Evolutionary conservation across 2,329 filamentous ascomycete species (phyloP).

Genomic region (Botrytis squamosa): DNA sequence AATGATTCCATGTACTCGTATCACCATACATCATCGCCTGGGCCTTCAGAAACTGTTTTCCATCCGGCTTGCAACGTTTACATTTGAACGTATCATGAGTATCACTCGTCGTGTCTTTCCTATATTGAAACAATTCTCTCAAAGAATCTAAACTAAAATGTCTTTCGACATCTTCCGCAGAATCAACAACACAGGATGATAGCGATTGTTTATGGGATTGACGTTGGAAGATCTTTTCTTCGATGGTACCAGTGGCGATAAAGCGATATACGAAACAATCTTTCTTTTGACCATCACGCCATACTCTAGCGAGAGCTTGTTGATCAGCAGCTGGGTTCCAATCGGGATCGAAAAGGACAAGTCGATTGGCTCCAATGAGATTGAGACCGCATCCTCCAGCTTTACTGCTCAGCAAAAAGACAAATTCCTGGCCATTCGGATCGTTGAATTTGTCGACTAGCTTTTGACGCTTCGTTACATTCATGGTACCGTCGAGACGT

Average conservation of each 20-base stretch:
- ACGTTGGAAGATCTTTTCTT: slow-evolving; percentile 98
- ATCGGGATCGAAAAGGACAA: slow-evolving; percentile 93
- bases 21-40: slow-evolving; percentile 96
- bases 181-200: slow-evolving; percentile 94
- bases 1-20: slow-evolving; percentile 99
- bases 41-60: slow-evolving; percentile 83
- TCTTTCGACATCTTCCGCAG: slow-evolving; percentile 92
- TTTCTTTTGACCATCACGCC: slow-evolving; percentile 98
- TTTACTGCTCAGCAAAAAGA: slow-evolving; percentile 96
- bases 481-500: slow-evolving; percentile 95
- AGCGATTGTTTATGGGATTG: slow-evolving; percentile 98
- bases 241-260: slow-evolving; percentile 95
- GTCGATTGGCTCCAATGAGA: slow-evolving; percentile 87
- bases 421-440: slow-evolving; percentile 82
- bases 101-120: slow-evolving; percentile 79
- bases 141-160: slow-evolving; percentile 92
- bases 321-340: slow-evolving; percentile 99
- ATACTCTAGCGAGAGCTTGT: slow-evolving; percentile 93
- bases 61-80: slow-evolving; percentile 87
- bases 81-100: slow-evolving; percentile 99
- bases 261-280: slow-evolving; percentile 99
- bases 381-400: slow-evolving; percentile 96
- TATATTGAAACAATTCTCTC: slow-evolving; percentile 91
- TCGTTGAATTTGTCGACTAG: slow-evolving; percentile 98
- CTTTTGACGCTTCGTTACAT: slow-evolving; percentile 94